Percentiles rank a stretch among this genome's conserved stretches.
Evolutionary conservation across 2,329 filamentous ascomycete species (phyloP).

Genomic region (Harringtonia aguacate): DNA sequence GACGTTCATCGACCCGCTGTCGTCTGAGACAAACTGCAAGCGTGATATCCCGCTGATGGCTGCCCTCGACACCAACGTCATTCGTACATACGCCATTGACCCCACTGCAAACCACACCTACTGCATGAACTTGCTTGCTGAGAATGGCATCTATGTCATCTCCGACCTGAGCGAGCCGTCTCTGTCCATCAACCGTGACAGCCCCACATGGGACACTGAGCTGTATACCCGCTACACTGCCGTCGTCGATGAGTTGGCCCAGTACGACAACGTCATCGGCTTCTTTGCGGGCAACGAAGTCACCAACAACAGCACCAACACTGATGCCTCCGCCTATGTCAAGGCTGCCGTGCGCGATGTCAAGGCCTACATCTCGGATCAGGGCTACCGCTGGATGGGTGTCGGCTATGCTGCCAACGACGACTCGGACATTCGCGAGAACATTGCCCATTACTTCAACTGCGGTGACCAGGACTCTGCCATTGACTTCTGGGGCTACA

Average conservation of each 20-base stretch:
- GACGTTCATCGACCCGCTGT: constrained; percentile 73
- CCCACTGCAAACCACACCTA: constrained; percentile 64
- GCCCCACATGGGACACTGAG: constrained; percentile 66
- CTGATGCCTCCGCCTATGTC: constrained; percentile 81
- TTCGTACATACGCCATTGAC: constrained; percentile 91
- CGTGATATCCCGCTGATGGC: constrained; percentile 77
- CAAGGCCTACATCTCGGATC: constrained; percentile 83
- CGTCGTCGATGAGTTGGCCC: constrained; percentile 70
- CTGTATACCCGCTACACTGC: constrained; percentile 72
- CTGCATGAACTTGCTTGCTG: constrained; percentile 76
- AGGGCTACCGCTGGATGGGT: constrained; percentile 68
- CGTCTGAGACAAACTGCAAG: constrained; percentile 59
- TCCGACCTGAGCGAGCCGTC: constrained; percentile 78
- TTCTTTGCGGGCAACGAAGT: constrained; percentile 99
- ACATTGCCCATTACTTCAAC: constrained; percentile 90
- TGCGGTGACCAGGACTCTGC: constrained; percentile 56
- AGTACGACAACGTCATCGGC: constrained; percentile 86
- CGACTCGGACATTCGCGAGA: constrained; percentile 67
- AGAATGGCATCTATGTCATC: constrained; percentile 89
- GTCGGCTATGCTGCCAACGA: constrained; percentile 97
- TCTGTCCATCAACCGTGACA: constrained; percentile 74
- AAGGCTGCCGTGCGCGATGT: constrained; percentile 95
- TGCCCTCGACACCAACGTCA: constrained; percentile 77
- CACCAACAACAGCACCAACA: constrained; percentile 81
- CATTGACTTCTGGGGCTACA: constrained; percentile 99